phyloP scores from a whole-genome alignment of 2,329 filamentous ascomycete species.

The Diaporthe batatas region DNA sequence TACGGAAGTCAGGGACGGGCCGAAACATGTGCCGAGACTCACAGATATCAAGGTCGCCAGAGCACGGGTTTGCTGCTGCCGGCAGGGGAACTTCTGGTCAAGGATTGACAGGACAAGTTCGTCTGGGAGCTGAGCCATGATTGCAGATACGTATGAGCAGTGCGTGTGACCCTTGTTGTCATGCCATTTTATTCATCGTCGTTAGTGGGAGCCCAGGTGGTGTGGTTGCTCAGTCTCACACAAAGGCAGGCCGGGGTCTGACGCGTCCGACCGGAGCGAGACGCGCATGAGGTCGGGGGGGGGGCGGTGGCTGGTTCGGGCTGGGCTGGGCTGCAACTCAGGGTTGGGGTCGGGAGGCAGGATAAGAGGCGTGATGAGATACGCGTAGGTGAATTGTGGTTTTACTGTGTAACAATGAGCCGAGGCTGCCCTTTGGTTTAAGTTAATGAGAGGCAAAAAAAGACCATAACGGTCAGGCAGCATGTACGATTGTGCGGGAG shows the following conservation, averaged over 20 bases:
- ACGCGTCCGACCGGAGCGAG: slow-evolving; percentile 9
- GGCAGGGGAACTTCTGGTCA: slow-evolving; percentile 65
- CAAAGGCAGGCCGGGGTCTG: neutral
- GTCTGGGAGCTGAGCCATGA: slow-evolving; percentile 59
- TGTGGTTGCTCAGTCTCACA: too few species aligned
- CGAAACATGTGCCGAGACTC: slow-evolving; percentile 46
- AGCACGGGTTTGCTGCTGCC: slow-evolving; percentile 70
- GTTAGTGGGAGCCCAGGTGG: too few species aligned
- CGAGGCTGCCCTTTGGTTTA: too few species aligned
- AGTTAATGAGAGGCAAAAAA: neutral
- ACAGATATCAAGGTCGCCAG: slow-evolving; percentile 68
- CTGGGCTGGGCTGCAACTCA: neutral
- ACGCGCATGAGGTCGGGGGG: neutral
- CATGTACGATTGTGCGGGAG: neutral
- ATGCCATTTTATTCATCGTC: neutral
- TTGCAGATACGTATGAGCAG: neutral
- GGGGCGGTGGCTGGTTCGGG: neutral
- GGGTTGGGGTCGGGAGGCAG: neutral
- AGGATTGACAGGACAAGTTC: slow-evolving; percentile 63
- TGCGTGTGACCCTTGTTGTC: neutral
- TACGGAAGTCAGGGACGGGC: neutral
- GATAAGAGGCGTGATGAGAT: neutral
- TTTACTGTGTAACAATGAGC: too few species aligned
- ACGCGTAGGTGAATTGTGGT: neutral
- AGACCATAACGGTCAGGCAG: neutral